Percentiles rank a stretch among this genome's conserved stretches.
These are phyloP conservation scores for Zea mays DNA, from an alignment of 176 grass and related monocot genomes.

Conservation along the genomic window DNA sequence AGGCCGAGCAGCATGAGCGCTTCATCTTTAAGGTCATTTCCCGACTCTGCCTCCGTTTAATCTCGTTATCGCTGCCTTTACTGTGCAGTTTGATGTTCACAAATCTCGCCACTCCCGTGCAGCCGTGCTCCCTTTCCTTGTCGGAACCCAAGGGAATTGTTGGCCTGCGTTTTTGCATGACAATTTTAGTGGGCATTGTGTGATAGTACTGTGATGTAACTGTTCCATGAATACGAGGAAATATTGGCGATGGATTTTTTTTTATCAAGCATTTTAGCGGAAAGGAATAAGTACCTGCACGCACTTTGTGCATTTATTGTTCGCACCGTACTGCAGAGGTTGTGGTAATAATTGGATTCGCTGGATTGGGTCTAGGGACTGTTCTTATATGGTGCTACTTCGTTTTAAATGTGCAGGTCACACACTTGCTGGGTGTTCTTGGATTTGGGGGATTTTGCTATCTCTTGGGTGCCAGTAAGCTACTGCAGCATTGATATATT, in stretches of 20 bases:
- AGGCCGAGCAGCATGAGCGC: constrained; percentile 86
- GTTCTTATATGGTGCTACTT: constrained; percentile 28
- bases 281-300: not conserved
- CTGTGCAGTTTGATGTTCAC: not conserved
- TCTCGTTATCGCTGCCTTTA: not conserved
- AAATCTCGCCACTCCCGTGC: not conserved
- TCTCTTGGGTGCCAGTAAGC: constrained; percentile 94
- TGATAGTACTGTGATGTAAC: not conserved
- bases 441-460: constrained; percentile 98
- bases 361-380: not conserved
- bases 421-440: constrained; percentile 88
- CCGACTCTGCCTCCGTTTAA: not conserved
- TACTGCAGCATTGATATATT: constrained; percentile 29
- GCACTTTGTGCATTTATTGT: constrained; percentile 36
- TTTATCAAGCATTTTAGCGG: not conserved
- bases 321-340: not conserved
- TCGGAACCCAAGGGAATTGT: not conserved
- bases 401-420: constrained; percentile 72
- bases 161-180: not conserved
- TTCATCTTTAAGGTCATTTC: constrained; percentile 81
- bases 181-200: constrained; percentile 24
- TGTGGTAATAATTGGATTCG: constrained; percentile 18
- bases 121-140: not conserved
- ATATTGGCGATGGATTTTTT: not conserved
- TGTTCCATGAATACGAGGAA: not conserved